Evolutionary conservation across 1,284 basidiomycete species (phyloP).

Genomic region (Neonothopanus nambi): DNA sequence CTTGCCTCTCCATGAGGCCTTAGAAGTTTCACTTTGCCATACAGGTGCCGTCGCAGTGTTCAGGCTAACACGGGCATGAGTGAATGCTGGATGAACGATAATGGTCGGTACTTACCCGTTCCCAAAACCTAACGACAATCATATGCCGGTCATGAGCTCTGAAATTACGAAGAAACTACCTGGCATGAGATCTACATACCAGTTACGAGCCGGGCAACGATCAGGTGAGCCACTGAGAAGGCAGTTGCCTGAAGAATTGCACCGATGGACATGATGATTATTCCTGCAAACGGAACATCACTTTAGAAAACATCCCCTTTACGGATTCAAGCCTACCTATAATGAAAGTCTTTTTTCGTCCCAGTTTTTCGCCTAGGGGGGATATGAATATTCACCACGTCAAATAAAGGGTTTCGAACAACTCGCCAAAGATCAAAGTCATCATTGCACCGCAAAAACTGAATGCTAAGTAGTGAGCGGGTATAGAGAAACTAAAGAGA

Average conservation of each 20-base stretch:
- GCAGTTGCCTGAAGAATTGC: constrained; percentile 50
- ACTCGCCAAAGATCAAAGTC: constrained; percentile 41
- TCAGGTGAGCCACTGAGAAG: constrained; percentile 49
- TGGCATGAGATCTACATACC: constrained; percentile 30
- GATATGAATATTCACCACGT: not conserved
- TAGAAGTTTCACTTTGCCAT: constrained; percentile 70
- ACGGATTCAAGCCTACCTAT: constrained; percentile 26
- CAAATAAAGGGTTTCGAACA: not conserved
- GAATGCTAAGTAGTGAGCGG: constrained; percentile 28
- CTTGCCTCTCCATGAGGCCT: constrained; percentile 62
- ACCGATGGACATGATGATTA: constrained; percentile 53
- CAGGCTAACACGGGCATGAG: constrained; percentile 22
- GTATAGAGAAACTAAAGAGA: constrained; percentile 13
- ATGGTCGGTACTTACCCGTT: constrained; percentile 46
- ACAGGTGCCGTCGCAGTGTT: constrained; percentile 64
- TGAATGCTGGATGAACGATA: not conserved
- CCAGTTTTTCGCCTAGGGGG: constrained; percentile 42
- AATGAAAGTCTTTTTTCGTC: constrained; percentile 50
- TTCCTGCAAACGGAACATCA: constrained; percentile 23
- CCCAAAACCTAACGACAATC: constrained; percentile 33
- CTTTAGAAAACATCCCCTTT: not conserved
- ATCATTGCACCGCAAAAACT: constrained; percentile 51
- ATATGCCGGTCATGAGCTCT: not conserved
- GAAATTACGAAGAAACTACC: not conserved
- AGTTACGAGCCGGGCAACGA: constrained; percentile 50